phyloP scores from a whole-genome alignment of 345 rosid species.

The Bruguiera gymnorhiza region DNA sequence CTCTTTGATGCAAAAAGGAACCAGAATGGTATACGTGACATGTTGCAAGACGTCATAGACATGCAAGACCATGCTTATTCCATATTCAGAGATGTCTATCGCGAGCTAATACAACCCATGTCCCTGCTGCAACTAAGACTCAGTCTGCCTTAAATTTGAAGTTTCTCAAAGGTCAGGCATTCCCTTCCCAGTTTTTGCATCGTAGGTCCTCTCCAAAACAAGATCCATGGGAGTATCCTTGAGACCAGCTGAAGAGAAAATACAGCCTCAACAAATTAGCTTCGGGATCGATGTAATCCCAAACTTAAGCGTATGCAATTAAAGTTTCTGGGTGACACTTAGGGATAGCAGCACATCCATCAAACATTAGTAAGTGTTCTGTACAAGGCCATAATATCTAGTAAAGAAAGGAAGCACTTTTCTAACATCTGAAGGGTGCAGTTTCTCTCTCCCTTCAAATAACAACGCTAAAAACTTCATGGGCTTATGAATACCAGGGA shows the following conservation, averaged over 20 bases:
- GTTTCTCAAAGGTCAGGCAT: slow-evolving; percentile 78
- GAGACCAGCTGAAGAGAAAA: slow-evolving; percentile 64
- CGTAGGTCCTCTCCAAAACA: slow-evolving; percentile 78
- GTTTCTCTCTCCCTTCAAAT: neutral
- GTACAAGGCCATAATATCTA: neutral
- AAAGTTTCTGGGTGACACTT: neutral
- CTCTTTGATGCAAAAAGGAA: too few species aligned
- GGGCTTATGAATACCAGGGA: neutral
- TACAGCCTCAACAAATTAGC: neutral
- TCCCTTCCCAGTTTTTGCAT: slow-evolving; percentile 82
- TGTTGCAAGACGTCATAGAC: too few species aligned
- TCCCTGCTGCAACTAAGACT: too few species aligned
- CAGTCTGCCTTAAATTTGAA: neutral
- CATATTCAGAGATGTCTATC: too few species aligned
- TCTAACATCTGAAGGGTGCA: neutral
- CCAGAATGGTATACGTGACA: too few species aligned
- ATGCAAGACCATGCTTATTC: too few species aligned
- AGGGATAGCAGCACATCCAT: neutral
- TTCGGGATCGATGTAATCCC: neutral
- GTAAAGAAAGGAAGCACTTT: neutral
- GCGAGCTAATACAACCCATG: too few species aligned
- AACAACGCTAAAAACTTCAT: neutral
- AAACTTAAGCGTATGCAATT: neutral
- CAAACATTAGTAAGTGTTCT: neutral
- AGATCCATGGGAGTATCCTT: slow-evolving; percentile 83